Conservation (phyloP, 1,284 basidiomycete genomes). For the Pyrrhoderma noxium region DNA sequence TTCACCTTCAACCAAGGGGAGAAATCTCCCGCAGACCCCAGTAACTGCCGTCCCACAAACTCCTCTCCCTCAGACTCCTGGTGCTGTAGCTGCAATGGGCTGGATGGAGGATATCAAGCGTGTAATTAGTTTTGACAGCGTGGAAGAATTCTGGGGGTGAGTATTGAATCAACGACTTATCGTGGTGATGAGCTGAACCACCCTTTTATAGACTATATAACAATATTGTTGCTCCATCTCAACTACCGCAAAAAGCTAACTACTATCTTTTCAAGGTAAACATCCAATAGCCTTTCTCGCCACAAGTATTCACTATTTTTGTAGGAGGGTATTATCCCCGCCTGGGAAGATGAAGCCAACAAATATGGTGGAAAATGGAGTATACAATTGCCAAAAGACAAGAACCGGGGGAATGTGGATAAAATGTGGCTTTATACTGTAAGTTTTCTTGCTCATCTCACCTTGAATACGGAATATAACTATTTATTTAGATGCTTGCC, state of each 20-base stretch:
- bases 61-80: conserved; percentile 58
- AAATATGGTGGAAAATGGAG: conserved; percentile 98
- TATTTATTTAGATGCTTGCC: conserved; percentile 73
- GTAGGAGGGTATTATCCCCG: conserved; percentile 89
- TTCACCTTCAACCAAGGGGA: conserved; percentile 82
- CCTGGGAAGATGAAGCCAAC: conserved; percentile 96
- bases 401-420: conserved; percentile 80
- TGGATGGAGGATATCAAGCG: conserved; percentile 99
- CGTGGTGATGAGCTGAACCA: neutral
- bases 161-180: conserved; percentile 23
- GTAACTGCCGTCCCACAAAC: conserved; percentile 67
- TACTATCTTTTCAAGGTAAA: conserved; percentile 96
- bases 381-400: conserved; percentile 95
- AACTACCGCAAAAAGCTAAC: conserved; percentile 91
- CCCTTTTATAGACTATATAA: conserved; percentile 71
- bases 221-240: conserved; percentile 95
- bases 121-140: conserved; percentile 88
- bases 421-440: conserved; percentile 98
- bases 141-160: conserved; percentile 97
- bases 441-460: conserved; percentile 26
- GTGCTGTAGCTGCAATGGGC: conserved; percentile 64
- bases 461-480: conserved; percentile 6
- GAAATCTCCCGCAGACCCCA: conserved; percentile 82
- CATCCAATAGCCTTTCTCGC: neutral
- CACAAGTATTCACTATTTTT: conserved; percentile 12